phyloP scores from a whole-genome alignment of 2,329 filamentous ascomycete genomes.

The Pestalotiopsis sp. region DNA sequence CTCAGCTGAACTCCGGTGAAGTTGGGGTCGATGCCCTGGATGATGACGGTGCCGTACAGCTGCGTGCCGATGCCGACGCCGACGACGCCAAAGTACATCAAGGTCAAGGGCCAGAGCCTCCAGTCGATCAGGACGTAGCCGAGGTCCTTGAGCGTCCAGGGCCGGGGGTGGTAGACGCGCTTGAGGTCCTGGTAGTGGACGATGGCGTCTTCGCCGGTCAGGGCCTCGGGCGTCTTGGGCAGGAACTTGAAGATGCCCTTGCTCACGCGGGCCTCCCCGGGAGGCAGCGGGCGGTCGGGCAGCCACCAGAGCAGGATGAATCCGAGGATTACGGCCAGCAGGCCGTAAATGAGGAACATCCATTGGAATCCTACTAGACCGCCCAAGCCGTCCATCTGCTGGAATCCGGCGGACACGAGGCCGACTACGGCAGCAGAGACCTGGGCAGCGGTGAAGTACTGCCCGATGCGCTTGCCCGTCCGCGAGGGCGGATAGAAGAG shows the following conservation, averaged over 20 bases:
- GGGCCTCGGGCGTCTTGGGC: conserved; percentile 68
- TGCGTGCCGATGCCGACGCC: conserved; percentile 91
- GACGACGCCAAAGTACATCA: conserved; percentile 96
- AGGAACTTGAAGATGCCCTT: conserved; percentile 64
- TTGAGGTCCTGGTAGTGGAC: conserved; percentile 84
- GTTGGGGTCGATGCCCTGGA: conserved; percentile 72
- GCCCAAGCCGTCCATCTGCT: conserved; percentile 79
- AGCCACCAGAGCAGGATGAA: conserved; percentile 85
- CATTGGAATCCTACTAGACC: conserved; percentile 83
- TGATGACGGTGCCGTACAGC: conserved; percentile 85
- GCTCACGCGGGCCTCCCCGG: conserved; percentile 60
- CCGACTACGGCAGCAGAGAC: conserved; percentile 88
- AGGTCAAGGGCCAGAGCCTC: conserved; percentile 80
- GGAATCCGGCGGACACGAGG: conserved; percentile 87
- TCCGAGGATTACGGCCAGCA: conserved; percentile 73
- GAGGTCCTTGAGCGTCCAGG: conserved; percentile 75
- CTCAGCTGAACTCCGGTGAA: conserved; percentile 77
- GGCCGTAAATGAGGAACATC: conserved; percentile 91
- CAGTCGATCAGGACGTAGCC: conserved; percentile 75
- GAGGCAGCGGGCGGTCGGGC: conserved; percentile 77
- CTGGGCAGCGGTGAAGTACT: conserved; percentile 88
- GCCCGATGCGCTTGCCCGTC: conserved; percentile 84
- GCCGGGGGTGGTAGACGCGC: conserved; percentile 74
- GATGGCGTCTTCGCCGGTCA: conserved; percentile 75
- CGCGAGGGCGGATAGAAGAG: conserved; percentile 88